These are phyloP conservation scores for Zasmidium angulare DNA, from an alignment of 2,329 filamentous ascomycete genomes.

Conservation along the genomic window DNA sequence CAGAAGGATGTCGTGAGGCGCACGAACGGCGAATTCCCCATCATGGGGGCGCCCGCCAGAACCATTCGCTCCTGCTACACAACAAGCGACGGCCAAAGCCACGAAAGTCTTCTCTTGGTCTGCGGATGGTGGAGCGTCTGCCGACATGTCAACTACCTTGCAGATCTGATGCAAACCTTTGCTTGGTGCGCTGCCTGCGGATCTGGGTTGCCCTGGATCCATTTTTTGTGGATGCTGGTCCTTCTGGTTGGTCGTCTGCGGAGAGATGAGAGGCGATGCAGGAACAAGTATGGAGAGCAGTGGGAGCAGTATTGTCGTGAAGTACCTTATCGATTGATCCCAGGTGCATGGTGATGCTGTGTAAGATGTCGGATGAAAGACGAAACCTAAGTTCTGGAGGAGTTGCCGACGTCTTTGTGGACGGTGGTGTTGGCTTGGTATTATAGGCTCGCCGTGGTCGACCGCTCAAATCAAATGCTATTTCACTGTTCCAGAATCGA, in stretches of 20 bases:
- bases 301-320: conserved; percentile 84
- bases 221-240: conserved; percentile 21
- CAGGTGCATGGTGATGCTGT: conserved; percentile 73
- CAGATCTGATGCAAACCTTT: conserved; percentile 19
- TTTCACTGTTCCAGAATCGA: too few relatives aligned
- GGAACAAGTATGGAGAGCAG: conserved; percentile 84
- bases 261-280: conserved; percentile 28
- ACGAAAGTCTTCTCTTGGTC: conserved; percentile 17
- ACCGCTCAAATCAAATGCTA: too few relatives aligned
- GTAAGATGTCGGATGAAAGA: too few relatives aligned
- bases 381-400: too few relatives aligned
- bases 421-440: too few relatives aligned
- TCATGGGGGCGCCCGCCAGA: conserved; percentile 20
- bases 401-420: too few relatives aligned
- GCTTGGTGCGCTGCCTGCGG: conserved; percentile 23
- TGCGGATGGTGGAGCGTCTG: conserved; percentile 23
- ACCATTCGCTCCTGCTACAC: conserved; percentile 20
- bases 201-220: conserved; percentile 19
- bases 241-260: conserved; percentile 12
- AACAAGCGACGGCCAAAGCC: conserved; percentile 18
- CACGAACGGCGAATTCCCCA: conserved; percentile 11
- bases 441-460: too few relatives aligned
- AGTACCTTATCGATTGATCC: conserved; percentile 79
- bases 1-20: conserved; percentile 19
- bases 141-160: conserved; percentile 22